Base-by-base conservation (phyloP, 2,329 filamentous ascomycete species). In the Scedosporium dehoogii region DNA sequence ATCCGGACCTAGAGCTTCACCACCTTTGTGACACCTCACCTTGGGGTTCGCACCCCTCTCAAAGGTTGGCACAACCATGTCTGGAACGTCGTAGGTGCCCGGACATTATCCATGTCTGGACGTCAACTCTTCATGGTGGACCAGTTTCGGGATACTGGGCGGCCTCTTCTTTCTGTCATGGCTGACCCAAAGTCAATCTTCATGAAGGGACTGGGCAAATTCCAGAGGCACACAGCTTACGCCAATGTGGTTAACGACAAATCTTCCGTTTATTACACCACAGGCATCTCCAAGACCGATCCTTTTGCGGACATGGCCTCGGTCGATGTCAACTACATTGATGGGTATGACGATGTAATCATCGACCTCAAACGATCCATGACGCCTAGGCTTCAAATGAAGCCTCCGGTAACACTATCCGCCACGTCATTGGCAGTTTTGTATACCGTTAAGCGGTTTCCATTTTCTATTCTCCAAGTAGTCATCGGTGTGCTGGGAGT, bases 71-170 rank as follows among this genome's bases (percentile, higher is more conserved):
- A 82, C 63, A 86, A 85, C 70, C 83, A 81, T 70, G 76, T 89
- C 63, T 97, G 80, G 86, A 97, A 97, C 71, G 83, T 88, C n/a
- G 73, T 97, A 3, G 93, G 91, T 55, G 87, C 91, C 1, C 82
- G 89, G 62, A 91, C 88, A 0, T 76, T 97, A 4, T 96, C 90
- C 63, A 86, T 85, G 70, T 96, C 91, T 0, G 64, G 93, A 4
- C 82, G 87, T 59, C 93, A 97, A 72, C 79, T 97, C 9, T 97
- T 97, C 72, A 86, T 86, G 62, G 89, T 94, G 64, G 93, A 97
- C 76, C 78, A 82, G 4, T 97, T 97, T 73, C 86, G 92, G 63
- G 86, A 90, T 65, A 96, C 91, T 0, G 87, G 85, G n/a, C 83
- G 86, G 48, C 91, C 92, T 0, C 78, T 97, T 9, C 81, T 97